These are phyloP conservation scores for Bryoerythrophyllum caledonicum DNA, from an alignment of 225 moss, liverwort and hornwort species.

Conservation along the genomic window DNA sequence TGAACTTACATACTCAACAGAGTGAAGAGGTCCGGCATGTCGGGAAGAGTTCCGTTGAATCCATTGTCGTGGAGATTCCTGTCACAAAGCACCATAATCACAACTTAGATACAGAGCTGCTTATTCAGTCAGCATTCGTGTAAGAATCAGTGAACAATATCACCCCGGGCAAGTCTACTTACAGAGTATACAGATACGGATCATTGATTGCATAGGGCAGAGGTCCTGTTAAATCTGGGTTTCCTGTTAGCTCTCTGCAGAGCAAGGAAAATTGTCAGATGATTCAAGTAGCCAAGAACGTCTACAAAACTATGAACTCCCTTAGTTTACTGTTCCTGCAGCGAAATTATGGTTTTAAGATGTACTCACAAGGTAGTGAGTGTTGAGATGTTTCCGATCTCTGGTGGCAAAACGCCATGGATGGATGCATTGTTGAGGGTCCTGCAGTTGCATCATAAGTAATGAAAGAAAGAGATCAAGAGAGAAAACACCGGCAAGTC, in stretches of 20 bases:
- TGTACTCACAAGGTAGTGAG: conserved; percentile 18
- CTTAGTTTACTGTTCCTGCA: no score
- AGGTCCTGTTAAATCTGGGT: conserved; percentile 16
- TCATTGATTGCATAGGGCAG: background rate
- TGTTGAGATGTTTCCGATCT: background rate
- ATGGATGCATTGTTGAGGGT: conserved; percentile 24
- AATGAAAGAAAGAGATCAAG: no score
- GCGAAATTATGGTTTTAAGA: no score
- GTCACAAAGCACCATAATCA: background rate
- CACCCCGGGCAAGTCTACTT: background rate
- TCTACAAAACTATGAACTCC: no score
- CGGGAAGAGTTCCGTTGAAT: conserved; percentile 17
- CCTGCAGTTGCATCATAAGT: background rate
- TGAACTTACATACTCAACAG: conserved; percentile 12
- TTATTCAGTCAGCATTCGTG: no score
- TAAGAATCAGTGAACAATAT: no score
- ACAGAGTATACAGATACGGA: background rate
- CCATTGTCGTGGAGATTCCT: conserved; percentile 34
- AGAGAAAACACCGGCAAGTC: no score
- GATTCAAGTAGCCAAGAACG: background rate
- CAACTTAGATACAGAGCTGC: no score
- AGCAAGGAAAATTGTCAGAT: background rate
- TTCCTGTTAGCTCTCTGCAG: conserved; percentile 27
- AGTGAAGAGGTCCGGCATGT: rapidly evolving
- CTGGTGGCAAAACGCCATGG: background rate